Conservation (phyloP, 1,284 basidiomycete genomes). For the Meira miltonrushii region DNA sequence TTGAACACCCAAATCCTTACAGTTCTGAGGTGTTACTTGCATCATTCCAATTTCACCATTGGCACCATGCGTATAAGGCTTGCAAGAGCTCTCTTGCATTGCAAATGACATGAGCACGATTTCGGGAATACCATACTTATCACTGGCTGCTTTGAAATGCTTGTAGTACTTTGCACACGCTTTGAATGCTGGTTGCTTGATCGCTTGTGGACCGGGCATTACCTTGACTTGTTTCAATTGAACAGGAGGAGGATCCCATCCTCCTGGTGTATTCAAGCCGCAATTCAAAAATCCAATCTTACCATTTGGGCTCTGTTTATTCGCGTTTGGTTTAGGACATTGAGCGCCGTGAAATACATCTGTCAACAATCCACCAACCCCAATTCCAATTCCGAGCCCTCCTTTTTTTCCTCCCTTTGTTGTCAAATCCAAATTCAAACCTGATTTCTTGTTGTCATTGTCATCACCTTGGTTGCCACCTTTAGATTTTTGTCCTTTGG, state of each 20-base stretch:
- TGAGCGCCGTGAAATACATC: conserved; percentile 3
- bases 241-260: conserved; percentile 33
- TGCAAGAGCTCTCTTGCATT: conserved; percentile 39
- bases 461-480: too few species aligned
- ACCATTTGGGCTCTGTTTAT: conserved; percentile 29
- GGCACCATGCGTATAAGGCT: conserved; percentile 24
- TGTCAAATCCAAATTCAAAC: too few species aligned
- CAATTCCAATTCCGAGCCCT: too few species aligned
- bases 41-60: conserved; percentile 39
- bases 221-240: conserved; percentile 25
- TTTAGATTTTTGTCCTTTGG: too few species aligned
- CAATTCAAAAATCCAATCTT: conserved; percentile 35
- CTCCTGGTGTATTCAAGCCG: conserved; percentile 28
- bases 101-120: conserved; percentile 36
- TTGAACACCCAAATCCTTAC: conserved; percentile 12
- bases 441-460: too few species aligned
- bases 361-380: neutral
- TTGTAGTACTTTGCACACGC: conserved; percentile 27
- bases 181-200: conserved; percentile 18
- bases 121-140: conserved; percentile 24
- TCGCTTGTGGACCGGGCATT: conserved; percentile 18
- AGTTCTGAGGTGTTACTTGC: conserved; percentile 41
- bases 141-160: conserved; percentile 28
- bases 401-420: too few species aligned
- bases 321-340: conserved; percentile 15